Evolutionary conservation across 768 basidiomycete genomes (phyloP), one percentile per base, ranked within the genome.

Genomic region (Postia placenta): DNA sequence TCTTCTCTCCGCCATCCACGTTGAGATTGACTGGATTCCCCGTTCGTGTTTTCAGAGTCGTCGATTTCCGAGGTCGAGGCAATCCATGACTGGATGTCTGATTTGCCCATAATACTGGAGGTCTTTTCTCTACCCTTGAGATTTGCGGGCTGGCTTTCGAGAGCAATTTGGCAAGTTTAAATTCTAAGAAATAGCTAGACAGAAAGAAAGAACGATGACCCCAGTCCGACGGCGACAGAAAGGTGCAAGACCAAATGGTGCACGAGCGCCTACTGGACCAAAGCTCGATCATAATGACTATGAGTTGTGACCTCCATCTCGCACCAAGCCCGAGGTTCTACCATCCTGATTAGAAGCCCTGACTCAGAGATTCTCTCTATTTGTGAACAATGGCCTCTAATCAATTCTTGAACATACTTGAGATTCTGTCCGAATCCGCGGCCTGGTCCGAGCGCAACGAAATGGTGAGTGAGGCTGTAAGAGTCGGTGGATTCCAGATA

Each of bases 1-100:
- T 66, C 66, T 57, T 80, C 78, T 61, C 78, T 68, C 50, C 71
- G 69, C 85, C 84, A 87, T 41, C 48, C 9, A 47, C 49, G 44
- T 54, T 60, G 37, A 62, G 56, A 14, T 62, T 24, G 12, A 19
- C 47, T 39, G 25, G 45, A 20, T 11, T 41, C 27, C 49, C 56
- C 38, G 11, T 46, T 26, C 7, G n/a, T 52, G 45, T 67, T 67
- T 28, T 69, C 69, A 46, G 61, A 62, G 46, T 69, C 69, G 46
- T 51, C 60, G 23, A 51, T 54, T 12, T 39, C 33, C n/a, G 59
- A 47, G 22, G 80, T 71, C n/a, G 73, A 71, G 30, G 76, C 73
- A 47, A 83, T 69, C 84, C 85, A 87, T 25, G 78, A 76, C 58
- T 76, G 71, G 58, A 86, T 83, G 58, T 80, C 80, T 40, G 75